phyloP scores from a whole-genome alignment of 306 rosid genomes.

The Erythrophleum fordii region DNA sequence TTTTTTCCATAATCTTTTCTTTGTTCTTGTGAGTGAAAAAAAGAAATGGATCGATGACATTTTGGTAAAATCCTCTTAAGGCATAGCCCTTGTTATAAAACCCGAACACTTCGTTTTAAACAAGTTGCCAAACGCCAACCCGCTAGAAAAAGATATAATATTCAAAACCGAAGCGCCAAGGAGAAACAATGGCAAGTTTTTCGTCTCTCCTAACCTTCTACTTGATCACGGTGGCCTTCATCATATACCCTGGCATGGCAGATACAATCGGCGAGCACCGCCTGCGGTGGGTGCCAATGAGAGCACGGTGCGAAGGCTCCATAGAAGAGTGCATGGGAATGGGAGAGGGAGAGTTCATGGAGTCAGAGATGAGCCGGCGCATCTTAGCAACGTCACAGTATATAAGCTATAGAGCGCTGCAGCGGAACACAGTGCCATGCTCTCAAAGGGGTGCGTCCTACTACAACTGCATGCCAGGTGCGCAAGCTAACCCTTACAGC shows the following conservation, averaged over 20 bases:
- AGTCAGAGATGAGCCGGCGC: constrained; percentile 56
- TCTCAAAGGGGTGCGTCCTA: constrained; percentile 79
- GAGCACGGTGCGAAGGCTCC: constrained; percentile 60
- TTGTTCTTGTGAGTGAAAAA: background rate
- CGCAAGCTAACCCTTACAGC: constrained; percentile 70
- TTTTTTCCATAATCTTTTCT: background rate
- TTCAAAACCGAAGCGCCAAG: constrained; percentile 14
- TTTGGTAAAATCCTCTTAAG: constrained; percentile 17
- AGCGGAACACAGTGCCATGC: constrained; percentile 79
- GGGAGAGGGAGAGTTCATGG: constrained; percentile 44
- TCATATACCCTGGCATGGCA: background rate
- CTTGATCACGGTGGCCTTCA: constrained; percentile 39
- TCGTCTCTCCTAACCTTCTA: constrained; percentile 35
- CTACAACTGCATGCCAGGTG: constrained; percentile 77
- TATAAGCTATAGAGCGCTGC: constrained; percentile 78
- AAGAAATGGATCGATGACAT: background rate
- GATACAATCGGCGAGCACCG: constrained; percentile 38
- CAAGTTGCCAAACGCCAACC: constrained; percentile 34
- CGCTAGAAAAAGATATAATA: constrained; percentile 2
- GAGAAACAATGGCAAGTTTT: constrained; percentile 47
- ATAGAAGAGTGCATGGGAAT: constrained; percentile 67
- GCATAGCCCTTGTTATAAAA: constrained; percentile 30
- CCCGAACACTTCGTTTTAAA: constrained; percentile 39
- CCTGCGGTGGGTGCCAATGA: constrained; percentile 48
- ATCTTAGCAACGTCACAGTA: constrained; percentile 72